Evolutionary conservation across 2,329 filamentous ascomycete species (phyloP).

Genomic region (Sporothrix dimorphospora): DNA sequence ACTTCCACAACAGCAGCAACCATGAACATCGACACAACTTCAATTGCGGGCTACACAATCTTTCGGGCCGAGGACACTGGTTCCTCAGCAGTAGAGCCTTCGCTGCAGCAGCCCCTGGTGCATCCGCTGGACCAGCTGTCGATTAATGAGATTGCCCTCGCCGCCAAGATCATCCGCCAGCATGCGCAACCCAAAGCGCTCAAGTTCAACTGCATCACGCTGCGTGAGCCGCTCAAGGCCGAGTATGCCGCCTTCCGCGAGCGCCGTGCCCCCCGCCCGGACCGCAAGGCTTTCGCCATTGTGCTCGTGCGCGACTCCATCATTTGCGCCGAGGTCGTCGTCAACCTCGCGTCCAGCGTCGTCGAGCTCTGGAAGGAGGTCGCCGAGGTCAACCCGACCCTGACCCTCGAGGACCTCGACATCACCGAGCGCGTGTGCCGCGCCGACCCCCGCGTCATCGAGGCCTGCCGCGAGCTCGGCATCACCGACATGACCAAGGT

Average conservation of each 20-base stretch:
- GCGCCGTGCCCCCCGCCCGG: slow-evolving; percentile 60
- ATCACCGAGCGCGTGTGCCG: slow-evolving; percentile 76
- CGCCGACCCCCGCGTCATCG: slow-evolving; percentile 81
- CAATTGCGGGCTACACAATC: slow-evolving; percentile 51
- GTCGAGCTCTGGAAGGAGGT: slow-evolving; percentile 75
- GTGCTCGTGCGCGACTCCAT: slow-evolving; percentile 77
- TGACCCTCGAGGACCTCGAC: slow-evolving; percentile 89
- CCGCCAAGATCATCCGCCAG: slow-evolving; percentile 69
- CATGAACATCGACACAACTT: slow-evolving; percentile 49
- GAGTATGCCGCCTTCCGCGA: slow-evolving; percentile 81
- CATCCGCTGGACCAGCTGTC: slow-evolving; percentile 56
- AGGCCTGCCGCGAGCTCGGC: slow-evolving; percentile 85
- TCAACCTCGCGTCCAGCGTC: slow-evolving; percentile 69
- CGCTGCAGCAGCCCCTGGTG: slow-evolving; percentile 39
- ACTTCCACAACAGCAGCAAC: slow-evolving; percentile 34
- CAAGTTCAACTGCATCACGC: slow-evolving; percentile 83
- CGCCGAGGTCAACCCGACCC: slow-evolving; percentile 81
- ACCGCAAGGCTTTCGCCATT: slow-evolving; percentile 76
- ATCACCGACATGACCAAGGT: slow-evolving; percentile 89
- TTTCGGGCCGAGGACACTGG: slow-evolving; percentile 48
- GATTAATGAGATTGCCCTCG: slow-evolving; percentile 56
- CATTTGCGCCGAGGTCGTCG: slow-evolving; percentile 79
- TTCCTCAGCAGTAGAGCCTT: slow-evolving; percentile 40
- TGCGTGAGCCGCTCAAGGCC: slow-evolving; percentile 83
- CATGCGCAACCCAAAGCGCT: slow-evolving; percentile 70